phyloP scores from a whole-genome alignment of 441 rosid genomes.

The Gossypium aridum region DNA sequence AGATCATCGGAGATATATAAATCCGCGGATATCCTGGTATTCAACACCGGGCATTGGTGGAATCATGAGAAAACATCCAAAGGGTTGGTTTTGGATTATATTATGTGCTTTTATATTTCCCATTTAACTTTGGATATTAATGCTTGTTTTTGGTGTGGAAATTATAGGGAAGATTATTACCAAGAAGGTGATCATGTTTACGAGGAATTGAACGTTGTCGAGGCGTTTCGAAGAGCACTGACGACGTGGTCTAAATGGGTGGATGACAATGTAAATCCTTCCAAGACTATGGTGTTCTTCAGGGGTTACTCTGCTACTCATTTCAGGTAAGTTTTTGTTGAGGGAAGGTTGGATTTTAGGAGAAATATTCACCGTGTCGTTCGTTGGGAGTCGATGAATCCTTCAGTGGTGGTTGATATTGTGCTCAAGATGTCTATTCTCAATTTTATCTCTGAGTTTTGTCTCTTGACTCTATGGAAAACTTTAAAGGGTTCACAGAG shows the following conservation, averaged over 20 bases:
- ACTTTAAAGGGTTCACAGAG: no score
- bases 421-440: no score
- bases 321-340: conserved; percentile 50
- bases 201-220: conserved; percentile 62
- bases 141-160: not conserved
- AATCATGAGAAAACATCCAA: conserved; percentile 90
- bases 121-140: not conserved
- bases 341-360: not conserved
- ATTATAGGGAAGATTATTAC: conserved; percentile 77
- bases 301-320: conserved; percentile 87
- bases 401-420: not conserved
- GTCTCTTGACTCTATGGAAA: no score
- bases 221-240: conserved; percentile 79
- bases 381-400: no score
- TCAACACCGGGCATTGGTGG: conserved; percentile 99
- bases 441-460: no score
- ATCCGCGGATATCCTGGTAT: conserved; percentile 63
- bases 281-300: conserved; percentile 62
- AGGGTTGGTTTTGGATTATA: conserved; percentile 40
- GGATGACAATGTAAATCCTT: conserved; percentile 60
- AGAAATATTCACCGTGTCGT: no score
- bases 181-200: conserved; percentile 87
- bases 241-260: conserved; percentile 94
- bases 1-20: conserved; percentile 59
- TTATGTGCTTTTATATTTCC: not conserved